Evolutionary conservation across 768 basidiomycete species (phyloP).

Genomic region (Pilatotrama ljubarskyi): DNA sequence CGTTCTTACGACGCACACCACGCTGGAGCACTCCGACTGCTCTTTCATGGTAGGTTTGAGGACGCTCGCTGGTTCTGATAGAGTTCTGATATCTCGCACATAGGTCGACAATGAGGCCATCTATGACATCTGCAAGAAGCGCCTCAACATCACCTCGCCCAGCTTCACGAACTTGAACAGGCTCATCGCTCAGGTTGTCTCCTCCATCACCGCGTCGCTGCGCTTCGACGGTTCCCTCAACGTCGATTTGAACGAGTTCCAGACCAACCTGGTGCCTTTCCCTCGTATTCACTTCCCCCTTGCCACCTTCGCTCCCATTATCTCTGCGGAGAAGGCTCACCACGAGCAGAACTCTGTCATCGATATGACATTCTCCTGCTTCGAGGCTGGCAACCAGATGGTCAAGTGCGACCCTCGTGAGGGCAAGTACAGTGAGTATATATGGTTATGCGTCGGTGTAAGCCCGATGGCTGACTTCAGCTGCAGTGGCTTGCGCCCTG

Average conservation of each 20-base stretch:
- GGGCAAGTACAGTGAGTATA: constrained; percentile 67
- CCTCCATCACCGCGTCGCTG: constrained; percentile 46
- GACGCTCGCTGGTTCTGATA: background rate
- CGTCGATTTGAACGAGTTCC: constrained; percentile 72
- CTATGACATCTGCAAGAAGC: constrained; percentile 63
- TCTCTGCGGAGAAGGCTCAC: constrained; percentile 62
- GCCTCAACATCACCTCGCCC: constrained; percentile 56
- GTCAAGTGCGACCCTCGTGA: constrained; percentile 78
- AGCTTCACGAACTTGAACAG: constrained; percentile 67
- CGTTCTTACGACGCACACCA: constrained; percentile 96
- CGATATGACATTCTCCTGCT: constrained; percentile 74
- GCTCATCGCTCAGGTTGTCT: constrained; percentile 65
- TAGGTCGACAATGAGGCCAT: constrained; percentile 65
- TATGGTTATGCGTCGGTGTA: background rate
- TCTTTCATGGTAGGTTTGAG: constrained; percentile 85
- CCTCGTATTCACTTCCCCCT: constrained; percentile 70
- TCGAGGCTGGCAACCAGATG: constrained; percentile 79
- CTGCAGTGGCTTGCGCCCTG: constrained; percentile 63
- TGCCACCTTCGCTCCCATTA: constrained; percentile 65
- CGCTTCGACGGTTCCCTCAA: constrained; percentile 69
- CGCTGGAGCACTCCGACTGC: constrained; percentile 99
- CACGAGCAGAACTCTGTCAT: constrained; percentile 72
- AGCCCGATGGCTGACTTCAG: background rate
- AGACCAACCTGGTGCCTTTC: constrained; percentile 70
- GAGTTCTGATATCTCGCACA: background rate